These are phyloP conservation scores for Candolleomyces eurysporus DNA, from an alignment of 768 basidiomycete genomes.

Conservation along the genomic window DNA sequence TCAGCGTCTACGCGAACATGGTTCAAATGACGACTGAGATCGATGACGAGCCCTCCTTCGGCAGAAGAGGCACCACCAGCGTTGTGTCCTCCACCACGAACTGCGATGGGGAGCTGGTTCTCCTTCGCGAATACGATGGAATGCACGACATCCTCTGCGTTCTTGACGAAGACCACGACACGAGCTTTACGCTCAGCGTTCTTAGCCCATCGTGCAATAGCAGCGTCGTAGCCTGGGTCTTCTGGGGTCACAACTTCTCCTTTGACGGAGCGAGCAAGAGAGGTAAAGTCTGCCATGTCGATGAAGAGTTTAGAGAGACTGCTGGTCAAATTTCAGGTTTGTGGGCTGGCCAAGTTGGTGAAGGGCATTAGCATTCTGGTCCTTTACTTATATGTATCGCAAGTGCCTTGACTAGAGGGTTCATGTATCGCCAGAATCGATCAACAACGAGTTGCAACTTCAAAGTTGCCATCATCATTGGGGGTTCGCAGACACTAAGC, in stretches of 20 bases:
- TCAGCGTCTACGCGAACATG: conserved; percentile 34
- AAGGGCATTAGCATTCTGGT: too few relatives aligned
- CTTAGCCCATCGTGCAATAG: conserved; percentile 43
- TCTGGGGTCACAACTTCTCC: conserved; percentile 41
- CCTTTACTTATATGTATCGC: too few relatives aligned
- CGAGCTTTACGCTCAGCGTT: conserved; percentile 39
- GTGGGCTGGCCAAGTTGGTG: too few relatives aligned
- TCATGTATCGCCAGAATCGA: too few relatives aligned
- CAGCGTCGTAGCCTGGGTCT: conserved; percentile 31
- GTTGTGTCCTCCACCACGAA: conserved; percentile 48
- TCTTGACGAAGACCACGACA: conserved; percentile 41
- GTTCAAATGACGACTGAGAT: conserved; percentile 42
- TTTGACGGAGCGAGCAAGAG: conserved; percentile 20
- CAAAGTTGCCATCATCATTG: too few relatives aligned
- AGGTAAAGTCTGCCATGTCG: too few relatives aligned
- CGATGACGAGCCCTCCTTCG: conserved; percentile 47
- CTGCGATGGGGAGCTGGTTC: conserved; percentile 35
- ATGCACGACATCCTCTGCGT: conserved; percentile 34
- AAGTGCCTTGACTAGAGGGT: too few relatives aligned
- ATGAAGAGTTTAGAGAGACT: too few relatives aligned
- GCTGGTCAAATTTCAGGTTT: too few relatives aligned
- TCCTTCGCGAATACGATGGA: conserved; percentile 34
- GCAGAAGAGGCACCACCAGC: conserved; percentile 39
- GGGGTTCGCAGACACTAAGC: too few relatives aligned
- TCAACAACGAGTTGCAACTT: too few relatives aligned